Percentiles rank a stretch among this genome's conserved stretches.
phyloP scores from a whole-genome alignment of 345 rosid species.

The Lepidium sativum region DNA sequence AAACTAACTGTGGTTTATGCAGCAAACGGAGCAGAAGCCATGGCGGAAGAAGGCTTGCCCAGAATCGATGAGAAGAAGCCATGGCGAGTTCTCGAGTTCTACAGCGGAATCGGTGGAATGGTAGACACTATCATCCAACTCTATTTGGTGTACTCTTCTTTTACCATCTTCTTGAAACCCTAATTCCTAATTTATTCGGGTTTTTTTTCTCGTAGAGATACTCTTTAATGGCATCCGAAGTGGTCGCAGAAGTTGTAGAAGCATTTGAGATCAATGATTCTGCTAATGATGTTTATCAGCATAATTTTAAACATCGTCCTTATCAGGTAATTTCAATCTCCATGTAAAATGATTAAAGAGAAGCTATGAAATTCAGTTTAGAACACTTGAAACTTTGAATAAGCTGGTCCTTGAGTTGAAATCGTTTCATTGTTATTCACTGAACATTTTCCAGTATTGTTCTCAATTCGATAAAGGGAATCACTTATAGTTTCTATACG shows the following conservation, averaged over 20 bases:
- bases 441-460: background rate
- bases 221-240: slow-evolving; percentile 52
- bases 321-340: slow-evolving; percentile 47
- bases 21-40: background rate
- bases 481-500: background rate
- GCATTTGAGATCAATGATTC: slow-evolving; percentile 85
- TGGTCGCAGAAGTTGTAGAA: slow-evolving; percentile 53
- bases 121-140: slow-evolving; percentile 29
- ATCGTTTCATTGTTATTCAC: background rate
- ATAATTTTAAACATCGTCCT: slow-evolving; percentile 85
- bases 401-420: background rate
- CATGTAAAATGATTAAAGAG: background rate
- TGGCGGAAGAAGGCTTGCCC: slow-evolving; percentile 28
- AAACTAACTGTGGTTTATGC: background rate
- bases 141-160: background rate
- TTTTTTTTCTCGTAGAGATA: slow-evolving; percentile 49
- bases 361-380: background rate
- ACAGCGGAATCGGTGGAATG: slow-evolving; percentile 92
- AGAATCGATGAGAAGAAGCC: slow-evolving; percentile 35
- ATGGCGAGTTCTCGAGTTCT: slow-evolving; percentile 86
- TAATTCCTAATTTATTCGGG: background rate
- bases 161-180: background rate
- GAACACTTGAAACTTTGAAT: background rate
- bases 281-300: slow-evolving; percentile 86
- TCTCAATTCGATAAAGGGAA: background rate